Conservation (phyloP, 495 filamentous ascomycete genomes). For the Aspergillus asperescens region DNA sequence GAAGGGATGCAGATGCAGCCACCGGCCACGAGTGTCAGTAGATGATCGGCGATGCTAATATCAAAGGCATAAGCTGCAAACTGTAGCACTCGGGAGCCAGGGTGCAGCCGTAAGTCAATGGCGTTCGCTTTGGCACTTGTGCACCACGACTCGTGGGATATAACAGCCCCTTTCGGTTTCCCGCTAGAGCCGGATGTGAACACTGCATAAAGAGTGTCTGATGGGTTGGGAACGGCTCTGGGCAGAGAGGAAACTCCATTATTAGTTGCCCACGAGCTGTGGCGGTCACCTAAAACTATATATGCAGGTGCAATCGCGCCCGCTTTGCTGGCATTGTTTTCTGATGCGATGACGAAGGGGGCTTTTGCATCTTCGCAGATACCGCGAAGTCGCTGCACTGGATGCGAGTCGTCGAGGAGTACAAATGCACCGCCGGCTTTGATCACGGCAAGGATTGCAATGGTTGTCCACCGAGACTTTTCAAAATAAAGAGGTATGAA, state of each 20-base stretch:
- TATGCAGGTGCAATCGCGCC: too few relatives aligned
- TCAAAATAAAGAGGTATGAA: constrained; percentile 41
- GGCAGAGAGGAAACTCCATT: not conserved
- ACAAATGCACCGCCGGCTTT: constrained; percentile 45
- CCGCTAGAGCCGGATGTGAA: constrained; percentile 40
- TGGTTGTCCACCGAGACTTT: constrained; percentile 35
- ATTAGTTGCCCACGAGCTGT: not conserved
- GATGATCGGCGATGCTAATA: constrained; percentile 47
- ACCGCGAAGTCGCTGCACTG: constrained; percentile 40
- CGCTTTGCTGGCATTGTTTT: too few relatives aligned
- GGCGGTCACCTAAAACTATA: not conserved
- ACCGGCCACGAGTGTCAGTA: constrained; percentile 43
- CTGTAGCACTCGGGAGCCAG: constrained; percentile 44
- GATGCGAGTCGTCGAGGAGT: constrained; percentile 36
- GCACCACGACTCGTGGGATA: constrained; percentile 28
- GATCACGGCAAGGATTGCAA: constrained; percentile 35
- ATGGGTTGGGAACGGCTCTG: not conserved
- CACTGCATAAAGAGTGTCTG: constrained; percentile 14
- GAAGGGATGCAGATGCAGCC: constrained; percentile 35
- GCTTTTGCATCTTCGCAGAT: not conserved
- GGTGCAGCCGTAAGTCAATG: not conserved
- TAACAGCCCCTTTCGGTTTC: constrained; percentile 38
- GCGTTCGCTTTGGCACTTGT: not conserved
- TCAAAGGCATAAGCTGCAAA: constrained; percentile 59
- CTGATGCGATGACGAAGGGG: not conserved